Evolutionary conservation across 164 flowering plant genomes (phyloP), one percentile per base, ranked within the genome.

Genomic region (Tetrastigma voinierianum): DNA sequence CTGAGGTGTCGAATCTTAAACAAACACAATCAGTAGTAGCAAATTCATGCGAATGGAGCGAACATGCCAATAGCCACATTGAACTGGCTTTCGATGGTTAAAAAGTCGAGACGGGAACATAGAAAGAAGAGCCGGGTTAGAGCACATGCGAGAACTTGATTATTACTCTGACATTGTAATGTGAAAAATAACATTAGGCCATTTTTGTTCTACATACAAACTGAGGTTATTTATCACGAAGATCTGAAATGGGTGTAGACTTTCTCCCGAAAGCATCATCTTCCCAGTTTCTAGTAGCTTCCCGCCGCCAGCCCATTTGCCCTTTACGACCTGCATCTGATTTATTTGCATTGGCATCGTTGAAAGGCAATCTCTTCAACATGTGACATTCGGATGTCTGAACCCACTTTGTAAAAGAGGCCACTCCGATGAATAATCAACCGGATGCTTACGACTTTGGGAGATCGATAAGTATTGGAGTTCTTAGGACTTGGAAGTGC

Each of bases 291-390:
- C 2, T 48, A 72, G 18, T 13, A n/a, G 62, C 40, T 17, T 17
- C 21, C 76, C 76, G 67, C 76, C 76, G 45, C 20, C 52, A 57
- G 25, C n/a, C 76, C 76, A 72, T n/a, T 10, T 57, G 23, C 16
- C 59, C 51, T 21, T 46, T 24, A 67, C 67, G 25, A 67, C 67
- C n/a, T n/a, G 19, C 5, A 10, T 43, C 21, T 52, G 67, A 23
- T 18, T 11, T 40, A 9, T 6, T 4, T 14, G 76, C 67, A 49
- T 67, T 72, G 4, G 46, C 2, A 9, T 21, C 44, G 44, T 16
- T 45, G 24, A 67, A 67, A 10, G 67, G 66, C 25, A 72, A 51
- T 10, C 7, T 21, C 18, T 9, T 3, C 32, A 72, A 17, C 46
- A 20, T 12, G 0, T 15, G 23, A 47, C 75, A 72, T 1, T n/a